Evolutionary conservation across 176 grass and related monocot species (phyloP).

Genomic region (Pharus latifolius): DNA sequence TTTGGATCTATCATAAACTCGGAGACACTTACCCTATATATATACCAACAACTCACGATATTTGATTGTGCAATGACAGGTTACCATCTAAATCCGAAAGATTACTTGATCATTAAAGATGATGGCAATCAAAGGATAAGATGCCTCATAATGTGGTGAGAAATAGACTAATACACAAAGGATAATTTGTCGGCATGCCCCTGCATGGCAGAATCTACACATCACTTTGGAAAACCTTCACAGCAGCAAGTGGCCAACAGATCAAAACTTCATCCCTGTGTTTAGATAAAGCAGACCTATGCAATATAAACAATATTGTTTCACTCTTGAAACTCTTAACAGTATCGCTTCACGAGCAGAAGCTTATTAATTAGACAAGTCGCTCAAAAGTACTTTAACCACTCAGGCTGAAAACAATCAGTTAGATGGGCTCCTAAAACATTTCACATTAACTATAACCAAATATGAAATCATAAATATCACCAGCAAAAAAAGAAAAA

Average conservation of each 20-base stretch:
- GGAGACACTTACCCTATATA: neutral
- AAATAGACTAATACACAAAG: neutral
- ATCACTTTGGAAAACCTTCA: neutral
- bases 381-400: no score
- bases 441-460: no score
- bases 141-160: no score
- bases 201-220: neutral
- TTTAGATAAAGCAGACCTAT: neutral
- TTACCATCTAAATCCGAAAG: neutral
- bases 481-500: no score
- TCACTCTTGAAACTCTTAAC: neutral
- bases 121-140: neutral
- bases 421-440: no score
- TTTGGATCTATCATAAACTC: neutral
- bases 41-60: neutral
- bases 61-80: neutral
- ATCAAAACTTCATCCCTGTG: neutral
- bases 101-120: neutral
- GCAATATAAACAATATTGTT: neutral
- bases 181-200: neutral
- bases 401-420: no score
- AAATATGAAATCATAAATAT: no score
- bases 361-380: no score
- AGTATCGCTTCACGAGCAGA: neutral
- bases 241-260: neutral